These are phyloP conservation scores for Escallonia rubra DNA, from an alignment of 129 eudicot genomes.

Conservation along the genomic window DNA sequence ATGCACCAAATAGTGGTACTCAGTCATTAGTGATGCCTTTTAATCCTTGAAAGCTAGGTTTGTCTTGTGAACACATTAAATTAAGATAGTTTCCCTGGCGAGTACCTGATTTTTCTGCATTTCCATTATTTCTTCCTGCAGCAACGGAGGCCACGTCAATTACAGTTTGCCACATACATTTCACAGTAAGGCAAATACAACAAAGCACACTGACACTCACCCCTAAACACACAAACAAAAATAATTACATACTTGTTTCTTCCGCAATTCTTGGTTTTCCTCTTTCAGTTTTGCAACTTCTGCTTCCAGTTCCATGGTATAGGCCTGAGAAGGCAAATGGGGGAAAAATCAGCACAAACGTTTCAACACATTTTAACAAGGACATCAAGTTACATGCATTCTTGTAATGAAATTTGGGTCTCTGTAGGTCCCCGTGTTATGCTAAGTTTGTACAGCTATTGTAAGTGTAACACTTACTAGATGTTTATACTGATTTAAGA, in stretches of 20 bases:
- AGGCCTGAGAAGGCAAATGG: conserved; percentile 44
- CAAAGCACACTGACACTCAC: too few relatives aligned
- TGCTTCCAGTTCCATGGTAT: conserved; percentile 84
- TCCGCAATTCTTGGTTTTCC: conserved; percentile 58
- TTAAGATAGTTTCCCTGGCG: too few relatives aligned
- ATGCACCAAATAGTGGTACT: too few relatives aligned
- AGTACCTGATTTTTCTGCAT: conserved; percentile 90
- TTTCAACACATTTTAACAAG: not conserved
- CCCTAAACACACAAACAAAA: not conserved
- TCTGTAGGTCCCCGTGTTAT: not conserved
- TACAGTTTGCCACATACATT: not conserved
- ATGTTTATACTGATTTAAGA: not conserved
- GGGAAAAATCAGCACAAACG: not conserved
- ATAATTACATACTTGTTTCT: conserved; percentile 57
- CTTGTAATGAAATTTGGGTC: not conserved
- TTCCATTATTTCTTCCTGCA: conserved; percentile 71
- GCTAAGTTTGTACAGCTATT: not conserved
- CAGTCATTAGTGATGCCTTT: too few relatives aligned
- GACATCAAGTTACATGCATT: not conserved
- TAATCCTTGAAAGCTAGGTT: too few relatives aligned
- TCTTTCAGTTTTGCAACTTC: conserved; percentile 90
- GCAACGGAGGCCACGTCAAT: conserved; percentile 2
- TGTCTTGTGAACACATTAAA: too few relatives aligned
- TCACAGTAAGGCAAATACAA: too few relatives aligned
- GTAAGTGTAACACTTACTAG: not conserved